Conservation (phyloP, 495 filamentous ascomycete species). For the Aspergillus cavernicola region DNA sequence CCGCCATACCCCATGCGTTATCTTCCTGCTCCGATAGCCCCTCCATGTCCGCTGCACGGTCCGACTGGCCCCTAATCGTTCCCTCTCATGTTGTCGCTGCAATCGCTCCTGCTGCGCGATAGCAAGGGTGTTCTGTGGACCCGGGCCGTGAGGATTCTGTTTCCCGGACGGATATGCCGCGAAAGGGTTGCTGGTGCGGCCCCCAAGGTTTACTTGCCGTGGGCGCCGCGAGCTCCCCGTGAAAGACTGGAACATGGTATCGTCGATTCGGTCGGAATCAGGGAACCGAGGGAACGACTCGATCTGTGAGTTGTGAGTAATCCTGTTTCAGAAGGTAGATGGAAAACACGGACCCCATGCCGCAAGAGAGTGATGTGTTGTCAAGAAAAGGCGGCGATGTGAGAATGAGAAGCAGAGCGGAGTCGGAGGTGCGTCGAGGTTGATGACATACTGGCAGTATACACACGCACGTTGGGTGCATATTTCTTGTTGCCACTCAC, state of each 20-base stretch:
- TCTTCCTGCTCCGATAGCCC: slow-evolving; percentile 62
- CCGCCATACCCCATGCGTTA: slow-evolving; percentile 56
- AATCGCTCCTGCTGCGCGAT: slow-evolving; percentile 81
- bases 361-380: slow-evolving; percentile 17
- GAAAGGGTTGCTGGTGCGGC: slow-evolving; percentile 75
- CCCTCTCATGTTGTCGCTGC: slow-evolving; percentile 76
- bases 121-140: slow-evolving; percentile 71
- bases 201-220: slow-evolving; percentile 91
- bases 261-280: slow-evolving; percentile 14
- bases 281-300: background rate
- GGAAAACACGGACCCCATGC: slow-evolving; percentile 25
- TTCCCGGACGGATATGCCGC: slow-evolving; percentile 47
- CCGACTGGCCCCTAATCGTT: slow-evolving; percentile 68
- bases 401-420: background rate
- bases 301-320: background rate
- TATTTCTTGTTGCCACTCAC: background rate
- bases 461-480: background rate
- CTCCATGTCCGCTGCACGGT: slow-evolving; percentile 81
- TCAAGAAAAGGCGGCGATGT: background rate
- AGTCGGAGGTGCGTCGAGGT: background rate
- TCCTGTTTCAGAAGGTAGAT: slow-evolving; percentile 16
- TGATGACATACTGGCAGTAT: slow-evolving; percentile 1
- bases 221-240: slow-evolving; percentile 80
- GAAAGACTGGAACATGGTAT: slow-evolving; percentile 82
- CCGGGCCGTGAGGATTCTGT: slow-evolving; percentile 43